Evolutionary conservation across 805 yeast species (phyloP), one percentile per base, ranked within the genome.

Genomic region (Pichia kluyveri): DNA sequence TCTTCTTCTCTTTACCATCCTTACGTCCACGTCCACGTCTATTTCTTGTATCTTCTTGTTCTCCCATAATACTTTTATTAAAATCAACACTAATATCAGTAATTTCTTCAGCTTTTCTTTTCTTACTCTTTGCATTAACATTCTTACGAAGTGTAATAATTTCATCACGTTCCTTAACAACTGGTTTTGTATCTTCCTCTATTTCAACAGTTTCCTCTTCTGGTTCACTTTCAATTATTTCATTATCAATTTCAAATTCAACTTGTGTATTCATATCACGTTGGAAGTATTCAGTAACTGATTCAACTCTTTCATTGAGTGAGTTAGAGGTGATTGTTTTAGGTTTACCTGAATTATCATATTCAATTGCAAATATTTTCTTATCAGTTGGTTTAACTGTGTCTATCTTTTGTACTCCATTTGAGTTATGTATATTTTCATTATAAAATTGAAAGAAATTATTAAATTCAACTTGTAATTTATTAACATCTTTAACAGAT

Each of bases 101-200:
- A 54, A 15, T 59, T 56, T 37, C 57, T 55, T 31, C 62, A 63
- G 40, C 40, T 11, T 42, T 42, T 30, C 47, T 42, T 34, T 42
- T 43, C 23, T 30, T 45, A 5, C 19, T 26, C 19, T 39, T 38
- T 6, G 11, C 44, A 50, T 47, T 51, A 19, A 52, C 45, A 17
- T 42, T 45, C 38, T 62, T 63, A 32, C 67, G 59, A 34, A 66
- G 46, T 9, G 66, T 54, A 18, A 66, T 53, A 17, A 66, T 62
- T 41, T 65, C 69, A 44, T 62, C 57, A 26, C 42, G 45, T 15
- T 26, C 8, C 12, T 34, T 15, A 34, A 12, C 37, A 59, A 51
- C n/a, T 57, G 55, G 9, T 12, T 19, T 34, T 50, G 54, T 56
- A 56, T 52, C 23, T 28, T 44, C 43, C 31, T 41, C 34, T 3